phyloP scores from a whole-genome alignment of 75 land plant species.

The Pinus taeda region DNA sequence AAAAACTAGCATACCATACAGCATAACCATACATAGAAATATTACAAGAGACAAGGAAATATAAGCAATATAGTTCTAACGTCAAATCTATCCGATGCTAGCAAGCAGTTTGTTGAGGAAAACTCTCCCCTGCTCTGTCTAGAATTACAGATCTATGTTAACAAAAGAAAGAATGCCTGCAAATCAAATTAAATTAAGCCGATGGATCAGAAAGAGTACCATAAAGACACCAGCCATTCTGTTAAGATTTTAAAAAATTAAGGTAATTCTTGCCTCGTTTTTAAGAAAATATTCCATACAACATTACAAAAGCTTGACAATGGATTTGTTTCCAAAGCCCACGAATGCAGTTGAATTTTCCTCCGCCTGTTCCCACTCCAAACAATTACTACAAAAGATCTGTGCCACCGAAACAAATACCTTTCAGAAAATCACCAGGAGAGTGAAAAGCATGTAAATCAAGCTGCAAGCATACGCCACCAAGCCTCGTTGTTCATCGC shows the following conservation, averaged over 20 bases:
- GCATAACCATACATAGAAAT: background rate
- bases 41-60: background rate
- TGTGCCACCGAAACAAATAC: background rate
- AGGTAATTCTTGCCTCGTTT: background rate
- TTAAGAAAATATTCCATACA: background rate
- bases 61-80: background rate
- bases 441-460: constrained; percentile 74
- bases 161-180: background rate
- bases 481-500: constrained; percentile 79
- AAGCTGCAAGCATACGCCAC: constrained; percentile 88
- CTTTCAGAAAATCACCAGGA: constrained; percentile 79
- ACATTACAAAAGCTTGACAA: background rate
- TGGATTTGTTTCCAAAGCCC: background rate
- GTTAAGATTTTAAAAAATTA: background rate
- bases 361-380: background rate
- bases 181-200: background rate
- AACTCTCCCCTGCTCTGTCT: background rate
- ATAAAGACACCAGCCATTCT: background rate
- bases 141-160: background rate
- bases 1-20: background rate
- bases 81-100: background rate
- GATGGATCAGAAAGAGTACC: background rate
- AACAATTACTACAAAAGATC: background rate
- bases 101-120: background rate
- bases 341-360: background rate